Evolutionary conservation across 331 rosid species (phyloP), one percentile per base, ranked within the genome.

Genomic region (Malus hybrid): DNA sequence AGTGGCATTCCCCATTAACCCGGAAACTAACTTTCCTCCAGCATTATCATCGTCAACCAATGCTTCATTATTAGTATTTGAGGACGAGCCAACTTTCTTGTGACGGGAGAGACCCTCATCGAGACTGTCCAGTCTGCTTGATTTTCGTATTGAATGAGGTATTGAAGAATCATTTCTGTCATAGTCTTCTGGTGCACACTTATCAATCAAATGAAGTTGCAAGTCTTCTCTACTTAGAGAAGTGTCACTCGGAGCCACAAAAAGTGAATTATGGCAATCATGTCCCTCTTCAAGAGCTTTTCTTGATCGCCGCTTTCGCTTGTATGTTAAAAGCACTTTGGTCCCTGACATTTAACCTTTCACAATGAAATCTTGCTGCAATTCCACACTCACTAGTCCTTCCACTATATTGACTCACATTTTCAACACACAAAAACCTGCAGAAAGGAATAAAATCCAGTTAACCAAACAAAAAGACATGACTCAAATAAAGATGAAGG

Each of bases 241-340:
- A 79, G 71, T 52, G 61, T 80, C 70, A 39, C 4, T 28, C 11
- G 48, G 65, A 80, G 63, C 80, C 56, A 69, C 80, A 73, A 71
- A 42, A 71, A 39, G 42, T 15, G 77, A 65, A 67, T 68, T 71
- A 69, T 75, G 69, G 61, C 76, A 56, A 71, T 54, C 80, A 74
- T 77, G 78, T 29, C 80, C 88, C 31, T 65, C 76, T 52, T 67
- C 15, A 67, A 65, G 74, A 66, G 78, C 69, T 77, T 76, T 76
- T 73, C 76, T 79, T 75, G 84, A 36, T 65, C 61, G 80, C 44
- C 88, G 73, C 68, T 79, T 90, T 73, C 95, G 76, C 85, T 84
- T 86, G 82, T 87, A 87, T n/a, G 92, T 87, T 16, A 84, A 67
- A 67, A 87, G 73, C 68, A 87, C 89, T 73, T 82, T 82, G 84